phyloP scores from a whole-genome alignment of 1,284 basidiomycete species.

The Boletus sp. region DNA sequence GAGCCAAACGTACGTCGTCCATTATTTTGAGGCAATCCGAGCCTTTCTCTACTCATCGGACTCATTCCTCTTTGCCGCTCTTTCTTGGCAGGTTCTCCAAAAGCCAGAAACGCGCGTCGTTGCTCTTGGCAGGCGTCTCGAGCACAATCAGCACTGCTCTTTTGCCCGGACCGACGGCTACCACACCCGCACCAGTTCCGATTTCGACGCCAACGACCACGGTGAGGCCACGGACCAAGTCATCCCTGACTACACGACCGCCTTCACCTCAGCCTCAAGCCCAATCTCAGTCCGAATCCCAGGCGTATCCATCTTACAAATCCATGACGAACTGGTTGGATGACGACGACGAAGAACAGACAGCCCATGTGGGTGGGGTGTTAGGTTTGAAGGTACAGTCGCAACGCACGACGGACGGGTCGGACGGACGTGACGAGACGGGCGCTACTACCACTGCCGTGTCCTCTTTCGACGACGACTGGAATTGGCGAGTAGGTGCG shows the following conservation, averaged over 20 bases:
- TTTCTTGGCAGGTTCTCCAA: slow-evolving; percentile 47
- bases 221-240: slow-evolving; percentile 7
- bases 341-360: slow-evolving; percentile 27
- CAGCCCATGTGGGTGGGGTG: slow-evolving; percentile 23
- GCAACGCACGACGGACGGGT: background rate
- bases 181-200: slow-evolving; percentile 29
- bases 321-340: slow-evolving; percentile 39
- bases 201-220: background rate
- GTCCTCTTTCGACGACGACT: slow-evolving; percentile 46
- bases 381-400: slow-evolving; percentile 22
- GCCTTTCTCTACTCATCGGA: background rate
- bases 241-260: slow-evolving; percentile 5
- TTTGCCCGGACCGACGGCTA: slow-evolving; percentile 27
- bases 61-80: background rate
- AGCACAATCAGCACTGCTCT: slow-evolving; percentile 53
- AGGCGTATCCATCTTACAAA: background rate
- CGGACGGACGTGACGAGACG: background rate
- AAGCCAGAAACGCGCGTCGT: slow-evolving; percentile 61
- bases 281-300: background rate
- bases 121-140: slow-evolving; percentile 62
- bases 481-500: slow-evolving; percentile 50
- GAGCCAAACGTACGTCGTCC: slow-evolving; percentile 43
- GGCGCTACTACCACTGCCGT: background rate
- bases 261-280: background rate
- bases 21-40: background rate